A percentile compares a stretch with the other conserved stretches of the same genome.
These are phyloP conservation scores for Aspergillus bridgeri DNA, from an alignment of 495 filamentous ascomycete genomes.

Conservation along the genomic window DNA sequence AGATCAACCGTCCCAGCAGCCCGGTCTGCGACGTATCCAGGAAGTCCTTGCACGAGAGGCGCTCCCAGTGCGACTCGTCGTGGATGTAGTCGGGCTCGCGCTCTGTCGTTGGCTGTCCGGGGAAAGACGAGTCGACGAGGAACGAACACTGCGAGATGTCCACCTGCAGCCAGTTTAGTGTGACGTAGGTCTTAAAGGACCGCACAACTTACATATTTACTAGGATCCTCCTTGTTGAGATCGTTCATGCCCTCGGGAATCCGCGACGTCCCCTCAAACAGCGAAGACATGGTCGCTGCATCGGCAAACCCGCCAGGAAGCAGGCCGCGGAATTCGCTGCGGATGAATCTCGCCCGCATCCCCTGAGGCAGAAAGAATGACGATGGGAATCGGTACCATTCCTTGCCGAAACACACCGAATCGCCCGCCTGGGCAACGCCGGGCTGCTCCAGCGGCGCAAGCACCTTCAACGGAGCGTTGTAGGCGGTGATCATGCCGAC, in stretches of 20 bases:
- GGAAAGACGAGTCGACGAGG: conserved; percentile 83
- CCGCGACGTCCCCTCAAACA: conserved; percentile 76
- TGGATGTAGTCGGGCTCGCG: conserved; percentile 74
- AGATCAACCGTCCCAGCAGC: conserved; percentile 72
- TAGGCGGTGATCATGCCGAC: conserved; percentile 84
- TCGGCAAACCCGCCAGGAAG: conserved; percentile 88
- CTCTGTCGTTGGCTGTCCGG: conserved; percentile 46
- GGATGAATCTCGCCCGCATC: conserved; percentile 81
- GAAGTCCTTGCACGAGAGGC: conserved; percentile 68
- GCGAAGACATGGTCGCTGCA: conserved; percentile 53
- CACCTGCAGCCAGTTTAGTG: conserved; percentile 41
- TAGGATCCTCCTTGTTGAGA: conserved; percentile 77
- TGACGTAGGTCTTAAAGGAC: not conserved
- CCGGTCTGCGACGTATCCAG: conserved; percentile 74
- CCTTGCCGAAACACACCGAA: conserved; percentile 86
- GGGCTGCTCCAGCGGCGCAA: conserved; percentile 51
- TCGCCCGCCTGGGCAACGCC: conserved; percentile 54
- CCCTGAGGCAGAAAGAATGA: conserved; percentile 81
- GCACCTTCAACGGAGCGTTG: conserved; percentile 77
- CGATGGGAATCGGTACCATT: conserved; percentile 98
- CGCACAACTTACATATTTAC: conserved; percentile 69
- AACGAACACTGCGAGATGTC: conserved; percentile 74
- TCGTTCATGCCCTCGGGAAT: conserved; percentile 88
- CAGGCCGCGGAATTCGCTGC: conserved; percentile 83
- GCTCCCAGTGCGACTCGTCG: conserved; percentile 69